These are phyloP conservation scores for Asterophora lycoperdoides DNA, from an alignment of 768 basidiomycete genomes.

Conservation along the genomic window DNA sequence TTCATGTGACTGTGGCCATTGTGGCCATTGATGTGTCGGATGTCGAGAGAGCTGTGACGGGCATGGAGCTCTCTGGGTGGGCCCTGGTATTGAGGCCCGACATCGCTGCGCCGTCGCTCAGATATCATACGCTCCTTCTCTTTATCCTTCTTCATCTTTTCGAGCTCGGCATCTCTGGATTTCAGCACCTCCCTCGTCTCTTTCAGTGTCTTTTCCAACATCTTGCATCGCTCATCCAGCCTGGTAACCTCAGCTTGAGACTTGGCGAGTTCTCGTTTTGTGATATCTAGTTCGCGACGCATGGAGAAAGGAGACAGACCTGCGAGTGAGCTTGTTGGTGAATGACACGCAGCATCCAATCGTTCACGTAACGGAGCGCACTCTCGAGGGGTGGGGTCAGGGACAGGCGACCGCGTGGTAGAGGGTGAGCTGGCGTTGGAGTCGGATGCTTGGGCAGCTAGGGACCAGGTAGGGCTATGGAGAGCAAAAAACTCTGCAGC, in stretches of 20 bases:
- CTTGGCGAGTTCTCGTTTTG: slow-evolving; percentile 51
- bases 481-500: slow-evolving; percentile 59
- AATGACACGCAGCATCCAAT: slow-evolving; percentile 43
- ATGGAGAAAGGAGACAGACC: slow-evolving; percentile 37
- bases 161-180: slow-evolving; percentile 56
- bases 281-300: slow-evolving; percentile 55
- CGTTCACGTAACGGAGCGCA: slow-evolving; percentile 43
- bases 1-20: slow-evolving; percentile 2
- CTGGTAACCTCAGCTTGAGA: slow-evolving; percentile 50
- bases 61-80: slow-evolving; percentile 13
- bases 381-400: slow-evolving; percentile 41
- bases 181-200: slow-evolving; percentile 61
- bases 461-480: slow-evolving; percentile 34
- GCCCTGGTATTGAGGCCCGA: slow-evolving; percentile 20
- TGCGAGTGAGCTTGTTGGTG: slow-evolving; percentile 40
- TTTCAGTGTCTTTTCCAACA: slow-evolving; percentile 58
- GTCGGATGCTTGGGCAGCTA: slow-evolving; percentile 23
- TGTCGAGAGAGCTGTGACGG: slow-evolving; percentile 29
- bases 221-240: slow-evolving; percentile 58
- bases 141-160: slow-evolving; percentile 40
- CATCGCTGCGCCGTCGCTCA: slow-evolving; percentile 28
- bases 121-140: slow-evolving; percentile 31
- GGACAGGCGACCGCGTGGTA: slow-evolving; percentile 28
- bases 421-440: slow-evolving; percentile 15
- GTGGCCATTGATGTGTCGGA: slow-evolving; percentile 26